A percentile compares a stretch with the other conserved stretches of the same genome.
phyloP scores from a whole-genome alignment of 768 basidiomycete species.

The Amylocystis lapponica region DNA sequence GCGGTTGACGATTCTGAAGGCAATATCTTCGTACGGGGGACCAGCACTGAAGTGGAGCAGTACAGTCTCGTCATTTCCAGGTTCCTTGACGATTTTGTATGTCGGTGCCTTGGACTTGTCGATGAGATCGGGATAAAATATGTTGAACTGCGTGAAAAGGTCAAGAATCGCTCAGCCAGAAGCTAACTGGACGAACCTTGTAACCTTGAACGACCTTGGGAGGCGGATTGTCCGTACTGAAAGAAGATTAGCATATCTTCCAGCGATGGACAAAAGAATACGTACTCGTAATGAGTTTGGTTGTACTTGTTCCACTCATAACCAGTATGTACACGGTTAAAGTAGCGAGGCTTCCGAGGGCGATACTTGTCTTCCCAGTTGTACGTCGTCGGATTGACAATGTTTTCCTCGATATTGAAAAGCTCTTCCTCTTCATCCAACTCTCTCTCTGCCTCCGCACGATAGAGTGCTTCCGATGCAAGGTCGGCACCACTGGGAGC shows the following conservation, averaged over 20 bases:
- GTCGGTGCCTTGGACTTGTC: conserved; percentile 97
- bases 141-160: conserved; percentile 78
- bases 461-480: conserved; percentile 85
- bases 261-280: conserved; percentile 13
- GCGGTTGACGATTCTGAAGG: conserved; percentile 94
- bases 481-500: conserved; percentile 62
- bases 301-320: conserved; percentile 99
- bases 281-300: conserved; percentile 98
- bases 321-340: conserved; percentile 98
- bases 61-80: conserved; percentile 93
- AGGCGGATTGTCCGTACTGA: conserved; percentile 94
- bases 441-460: conserved; percentile 87
- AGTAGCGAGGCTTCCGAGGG: conserved; percentile 95
- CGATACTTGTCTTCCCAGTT: conserved; percentile 99
- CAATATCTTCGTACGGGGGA: conserved; percentile 98
- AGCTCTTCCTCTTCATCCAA: conserved; percentile 95
- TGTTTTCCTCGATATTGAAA: conserved; percentile 90
- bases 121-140: conserved; percentile 98
- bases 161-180: conserved; percentile 6
- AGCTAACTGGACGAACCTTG: conserved; percentile 62
- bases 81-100: conserved; percentile 92
- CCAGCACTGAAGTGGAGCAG: conserved; percentile 92
- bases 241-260: conserved; percentile 4
- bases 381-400: conserved; percentile 78
- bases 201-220: conserved; percentile 99